Base-by-base conservation (phyloP, 805 yeast species). In the Metschnikowia hibisci region DNA sequence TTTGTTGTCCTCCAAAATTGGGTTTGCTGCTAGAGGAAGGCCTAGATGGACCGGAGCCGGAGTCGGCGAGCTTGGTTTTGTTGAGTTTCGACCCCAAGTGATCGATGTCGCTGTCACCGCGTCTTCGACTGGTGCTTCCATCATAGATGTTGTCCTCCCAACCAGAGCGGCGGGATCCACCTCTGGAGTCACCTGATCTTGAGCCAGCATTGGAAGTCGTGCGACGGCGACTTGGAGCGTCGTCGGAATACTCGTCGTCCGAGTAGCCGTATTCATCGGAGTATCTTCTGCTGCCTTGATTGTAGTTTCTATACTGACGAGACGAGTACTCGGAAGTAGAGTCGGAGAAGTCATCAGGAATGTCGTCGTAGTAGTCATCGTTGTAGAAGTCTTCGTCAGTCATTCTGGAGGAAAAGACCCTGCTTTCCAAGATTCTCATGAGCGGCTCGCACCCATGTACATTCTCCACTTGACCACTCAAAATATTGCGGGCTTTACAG, bases 121-220 rank as follows among this genome's bases (percentile, higher is more conserved):
- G 53, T 47, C 68, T 64, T 43, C 66, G 56, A 20, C 63, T 49
- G 15, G 55, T 53, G 36, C 43, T 61, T 20, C 44, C 47, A 62
- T 87, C 96, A 57, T 84, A 87, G 5, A 86, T 75, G 55, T 87
- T 95, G 64, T 89, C 96, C 64, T 87, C 93, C 96, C 96, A 88
- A 9, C 82, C 51, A 3, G 70, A 55, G 68, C n/a, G 80, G 52
- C 52, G 69, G n/a, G 39, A 7, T 3, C 9, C 29, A 11, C 33
- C 43, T 7, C 43, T 40, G 32, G 39, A 35, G 33, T 32, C 45
- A 52, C 42, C 39, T 27, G 41, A 39, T 23, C 38, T 44, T 8
- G 43, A 49, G 16, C 54, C 48, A 14, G 62, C 49, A 13, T 63
- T 55, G 7, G 50, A 41, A 14, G 52, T 46, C 9, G 45, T 35